phyloP scores from a whole-genome alignment of 306 rosid species.

The Rosa persica region DNA sequence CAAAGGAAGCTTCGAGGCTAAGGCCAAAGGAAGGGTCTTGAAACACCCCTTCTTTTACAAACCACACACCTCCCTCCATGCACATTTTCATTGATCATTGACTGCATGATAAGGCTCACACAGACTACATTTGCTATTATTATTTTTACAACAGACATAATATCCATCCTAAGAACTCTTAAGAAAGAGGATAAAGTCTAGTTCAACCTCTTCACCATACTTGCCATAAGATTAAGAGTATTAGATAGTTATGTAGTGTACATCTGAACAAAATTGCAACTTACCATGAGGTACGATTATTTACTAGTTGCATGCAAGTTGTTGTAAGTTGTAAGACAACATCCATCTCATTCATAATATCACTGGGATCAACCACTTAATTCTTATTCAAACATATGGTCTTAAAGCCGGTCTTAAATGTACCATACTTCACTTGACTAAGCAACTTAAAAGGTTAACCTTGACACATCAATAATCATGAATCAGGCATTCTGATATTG shows the following conservation, averaged over 20 bases:
- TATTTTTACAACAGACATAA: background rate
- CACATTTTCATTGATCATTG: background rate
- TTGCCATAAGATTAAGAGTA: background rate
- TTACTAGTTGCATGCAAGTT: background rate
- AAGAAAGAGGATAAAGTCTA: background rate
- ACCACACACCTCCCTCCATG: background rate
- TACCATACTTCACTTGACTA: background rate
- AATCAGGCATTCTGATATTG: background rate
- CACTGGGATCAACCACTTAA: background rate
- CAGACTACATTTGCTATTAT: background rate
- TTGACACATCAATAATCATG: background rate
- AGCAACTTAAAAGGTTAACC: background rate
- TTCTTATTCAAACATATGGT: background rate
- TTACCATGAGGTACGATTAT: background rate
- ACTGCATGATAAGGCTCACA: background rate
- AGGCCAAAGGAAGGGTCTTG: background rate
- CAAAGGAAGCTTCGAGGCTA: background rate
- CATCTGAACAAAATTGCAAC: background rate
- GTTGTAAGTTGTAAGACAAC: background rate
- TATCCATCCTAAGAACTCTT: background rate
- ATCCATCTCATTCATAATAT: background rate
- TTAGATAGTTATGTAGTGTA: background rate
- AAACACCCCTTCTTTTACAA: background rate
- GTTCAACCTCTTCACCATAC: background rate
- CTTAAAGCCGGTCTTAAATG: background rate